Percentiles rank a stretch among this genome's conserved stretches.
Evolutionary conservation across 73 alveolate genomes (phyloP).

Genomic region (Urostyla sp.): DNA sequence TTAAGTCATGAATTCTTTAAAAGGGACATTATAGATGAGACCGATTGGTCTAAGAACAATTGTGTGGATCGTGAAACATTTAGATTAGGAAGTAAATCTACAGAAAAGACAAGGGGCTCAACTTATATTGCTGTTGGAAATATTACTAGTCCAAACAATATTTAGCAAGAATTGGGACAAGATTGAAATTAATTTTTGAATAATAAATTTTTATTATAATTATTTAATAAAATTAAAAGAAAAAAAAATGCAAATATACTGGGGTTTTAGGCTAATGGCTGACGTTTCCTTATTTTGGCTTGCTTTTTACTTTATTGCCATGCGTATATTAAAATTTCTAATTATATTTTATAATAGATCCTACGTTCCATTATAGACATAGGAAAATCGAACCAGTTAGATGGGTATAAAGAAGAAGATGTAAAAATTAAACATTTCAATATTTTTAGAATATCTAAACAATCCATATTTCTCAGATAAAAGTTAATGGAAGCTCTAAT

Average conservation of each 20-base stretch:
- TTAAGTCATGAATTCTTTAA: conserved; percentile 77
- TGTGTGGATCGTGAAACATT: background rate
- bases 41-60: background rate
- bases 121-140: conserved; percentile 1
- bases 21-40: conserved; percentile 55
- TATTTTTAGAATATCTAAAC: background rate
- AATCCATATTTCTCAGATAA: conserved; percentile 39
- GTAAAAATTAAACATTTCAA: background rate
- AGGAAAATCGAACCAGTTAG: conserved; percentile 31
- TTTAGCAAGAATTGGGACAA: background rate
- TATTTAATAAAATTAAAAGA: conserved; percentile 2
- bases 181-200: background rate
- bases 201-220: conserved; percentile 10
- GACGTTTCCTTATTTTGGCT: conserved; percentile 19
- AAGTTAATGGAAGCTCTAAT: conserved; percentile 11
- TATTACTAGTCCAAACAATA: background rate
- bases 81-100: conserved; percentile 53
- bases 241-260: conserved; percentile 53
- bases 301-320: conserved; percentile 20
- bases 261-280: conserved; percentile 51
- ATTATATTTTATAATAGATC: background rate
- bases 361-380: conserved; percentile 17
- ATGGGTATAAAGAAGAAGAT: conserved; percentile 45
- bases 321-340: background rate
- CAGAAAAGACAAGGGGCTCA: conserved; percentile 52